Evolutionary conservation across 164 flowering plant species (phyloP), one percentile per base, ranked within the genome.

Genomic region (Warburgia ugandensis): DNA sequence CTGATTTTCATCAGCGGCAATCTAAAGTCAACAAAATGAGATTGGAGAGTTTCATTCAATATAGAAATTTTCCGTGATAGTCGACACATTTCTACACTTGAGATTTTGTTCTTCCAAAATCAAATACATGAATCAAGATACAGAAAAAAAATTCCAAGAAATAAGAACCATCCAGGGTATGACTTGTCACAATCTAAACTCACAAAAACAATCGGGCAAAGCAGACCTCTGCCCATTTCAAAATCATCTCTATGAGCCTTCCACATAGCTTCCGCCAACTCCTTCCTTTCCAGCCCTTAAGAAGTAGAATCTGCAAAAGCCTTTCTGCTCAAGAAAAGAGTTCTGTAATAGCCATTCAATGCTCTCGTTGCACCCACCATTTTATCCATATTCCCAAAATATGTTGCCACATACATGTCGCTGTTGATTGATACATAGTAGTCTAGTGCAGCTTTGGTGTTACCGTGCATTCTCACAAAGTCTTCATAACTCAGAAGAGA

Each of bases 371-470:
- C 97, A 25, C 96, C 73, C 4, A 94, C 99, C 94, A 94, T 94
- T 74, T 94, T 94, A 61, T 94, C 99, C 97, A 94, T 94, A 66
- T 94, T 94, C 21, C 97, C 99, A 59, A 94, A 94, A 67, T 84
- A 94, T 2, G 99, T 94, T 33, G 95, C 97, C 23, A 94, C 48
- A 21, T 89, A 94, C 0, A 91, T 71, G 48, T 92, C 94, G 33
- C 99, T 94, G 63, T 82, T 84, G 41, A 89, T 81, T 1, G 99
- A 89, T 30, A 89, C 83, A 25, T 76, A 76, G 58, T 88, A 94
- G 69, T 94, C 97, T 55, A 94, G 61, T 0, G 97, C 97, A 53
- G 99, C 99, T 77, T 94, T 94, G 19, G 97, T 94, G 72, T 94
- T 94, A 58, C 99, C 99, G 58, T 94, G 97, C 95, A 94, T 86